Conservation (phyloP, 768 basidiomycete genomes). For the Suillus lakei region DNA sequence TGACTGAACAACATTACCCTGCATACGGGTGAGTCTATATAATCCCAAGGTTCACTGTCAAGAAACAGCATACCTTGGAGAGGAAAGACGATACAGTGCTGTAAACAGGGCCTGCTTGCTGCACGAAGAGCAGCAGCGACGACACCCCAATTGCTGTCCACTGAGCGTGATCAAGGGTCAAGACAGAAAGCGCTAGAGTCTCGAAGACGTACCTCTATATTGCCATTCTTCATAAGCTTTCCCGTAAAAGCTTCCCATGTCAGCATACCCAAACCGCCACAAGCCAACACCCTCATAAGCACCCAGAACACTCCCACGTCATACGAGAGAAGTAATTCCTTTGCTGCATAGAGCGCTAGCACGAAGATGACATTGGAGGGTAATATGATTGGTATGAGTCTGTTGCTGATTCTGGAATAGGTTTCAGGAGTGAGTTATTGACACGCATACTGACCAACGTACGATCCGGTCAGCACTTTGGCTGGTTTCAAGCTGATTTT, state of each 20-base stretch:
- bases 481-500: slow-evolving; percentile 66
- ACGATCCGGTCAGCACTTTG: slow-evolving; percentile 59
- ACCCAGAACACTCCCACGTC: slow-evolving; percentile 81
- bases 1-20: slow-evolving; percentile 75
- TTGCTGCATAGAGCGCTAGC: slow-evolving; percentile 62
- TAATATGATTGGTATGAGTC: slow-evolving; percentile 57
- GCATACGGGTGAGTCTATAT: slow-evolving; percentile 11
- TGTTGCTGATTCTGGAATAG: slow-evolving; percentile 52
- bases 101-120: slow-evolving; percentile 70
- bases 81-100: slow-evolving; percentile 69
- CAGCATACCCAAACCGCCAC: slow-evolving; percentile 68
- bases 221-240: slow-evolving; percentile 54
- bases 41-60: background rate
- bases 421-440: slow-evolving; percentile 16
- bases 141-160: slow-evolving; percentile 74
- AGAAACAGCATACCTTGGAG: slow-evolving; percentile 57
- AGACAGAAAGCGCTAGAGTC: slow-evolving; percentile 9
- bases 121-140: slow-evolving; percentile 69
- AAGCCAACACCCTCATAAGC: slow-evolving; percentile 71
- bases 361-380: slow-evolving; percentile 69
- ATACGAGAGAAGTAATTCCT: slow-evolving; percentile 67
- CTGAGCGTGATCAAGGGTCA: slow-evolving; percentile 40
- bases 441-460: slow-evolving; percentile 30
- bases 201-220: slow-evolving; percentile 59
- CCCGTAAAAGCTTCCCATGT: slow-evolving; percentile 63